Evolutionary conservation across 2,329 filamentous ascomycete genomes (phyloP).

Genomic region (Penicillium brevicompactum): DNA sequence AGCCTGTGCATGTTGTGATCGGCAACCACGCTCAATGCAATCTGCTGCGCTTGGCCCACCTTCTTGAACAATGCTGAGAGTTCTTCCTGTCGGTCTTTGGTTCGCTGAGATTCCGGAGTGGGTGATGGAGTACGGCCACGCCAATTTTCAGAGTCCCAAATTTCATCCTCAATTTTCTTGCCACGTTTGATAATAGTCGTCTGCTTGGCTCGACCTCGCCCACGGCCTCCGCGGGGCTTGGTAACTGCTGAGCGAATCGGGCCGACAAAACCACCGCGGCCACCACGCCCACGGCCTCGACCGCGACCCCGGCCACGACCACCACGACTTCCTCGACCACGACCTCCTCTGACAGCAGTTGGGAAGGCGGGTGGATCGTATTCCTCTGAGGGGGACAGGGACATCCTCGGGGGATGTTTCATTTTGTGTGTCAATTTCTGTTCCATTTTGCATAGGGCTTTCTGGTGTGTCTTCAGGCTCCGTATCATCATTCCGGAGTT

Average conservation of each 20-base stretch:
- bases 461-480: slow-evolving; percentile 25
- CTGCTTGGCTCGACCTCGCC: slow-evolving; percentile 31
- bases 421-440: slow-evolving; percentile 18
- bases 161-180: slow-evolving; percentile 27
- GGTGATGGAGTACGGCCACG: slow-evolving; percentile 38
- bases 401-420: slow-evolving; percentile 21
- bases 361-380: background rate
- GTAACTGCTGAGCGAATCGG: slow-evolving; percentile 16
- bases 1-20: slow-evolving; percentile 42
- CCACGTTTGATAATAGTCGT: slow-evolving; percentile 16
- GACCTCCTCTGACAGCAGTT: slow-evolving; percentile 11
- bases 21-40: slow-evolving; percentile 44
- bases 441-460: slow-evolving; percentile 26
- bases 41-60: slow-evolving; percentile 43
- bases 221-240: slow-evolving; percentile 28
- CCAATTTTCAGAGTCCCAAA: slow-evolving; percentile 34
- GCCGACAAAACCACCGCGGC: slow-evolving; percentile 32
- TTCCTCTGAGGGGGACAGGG: slow-evolving; percentile 4
- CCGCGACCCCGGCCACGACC: slow-evolving; percentile 36
- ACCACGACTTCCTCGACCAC: slow-evolving; percentile 17
- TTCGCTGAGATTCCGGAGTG: slow-evolving; percentile 38
- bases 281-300: slow-evolving; percentile 36
- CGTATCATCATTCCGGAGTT: slow-evolving; percentile 34
- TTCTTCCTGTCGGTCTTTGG: slow-evolving; percentile 46
- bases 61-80: slow-evolving; percentile 45